phyloP scores from a whole-genome alignment of 2,329 filamentous ascomycete species.

The Monosporascus sp. region DNA sequence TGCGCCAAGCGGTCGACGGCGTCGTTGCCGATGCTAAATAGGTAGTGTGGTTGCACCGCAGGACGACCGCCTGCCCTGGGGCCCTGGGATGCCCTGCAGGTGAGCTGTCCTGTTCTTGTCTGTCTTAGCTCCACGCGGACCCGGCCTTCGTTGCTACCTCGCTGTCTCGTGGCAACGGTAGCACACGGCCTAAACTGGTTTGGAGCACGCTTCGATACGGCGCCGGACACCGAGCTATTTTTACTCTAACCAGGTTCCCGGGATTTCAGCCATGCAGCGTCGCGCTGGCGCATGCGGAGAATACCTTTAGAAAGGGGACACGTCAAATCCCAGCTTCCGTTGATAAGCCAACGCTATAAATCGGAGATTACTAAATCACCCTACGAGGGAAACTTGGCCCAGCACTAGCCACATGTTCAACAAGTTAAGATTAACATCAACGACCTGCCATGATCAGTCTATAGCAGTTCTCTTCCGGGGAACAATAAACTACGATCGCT shows the following conservation, averaged over 20 bases:
- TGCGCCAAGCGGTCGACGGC: neutral
- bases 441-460: too few relatives aligned
- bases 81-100: neutral
- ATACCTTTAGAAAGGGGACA: neutral
- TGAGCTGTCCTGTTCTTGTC: neutral
- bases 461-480: too few relatives aligned
- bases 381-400: too few relatives aligned
- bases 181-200: neutral
- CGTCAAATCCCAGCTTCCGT: too few relatives aligned
- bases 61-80: neutral
- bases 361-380: too few relatives aligned
- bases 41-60: conserved; percentile 1
- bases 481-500: too few relatives aligned
- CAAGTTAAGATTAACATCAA: too few relatives aligned
- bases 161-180: neutral
- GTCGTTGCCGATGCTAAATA: neutral
- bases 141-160: neutral
- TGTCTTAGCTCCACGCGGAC: neutral
- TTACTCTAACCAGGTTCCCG: neutral
- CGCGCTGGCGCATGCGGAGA: neutral
- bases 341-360: too few relatives aligned
- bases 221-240: neutral
- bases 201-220: neutral
- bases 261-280: neutral
- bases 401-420: too few relatives aligned